Evolutionary conservation across 257 asterid species (phyloP).

Genomic region (Fraxinus pennsylvanica): DNA sequence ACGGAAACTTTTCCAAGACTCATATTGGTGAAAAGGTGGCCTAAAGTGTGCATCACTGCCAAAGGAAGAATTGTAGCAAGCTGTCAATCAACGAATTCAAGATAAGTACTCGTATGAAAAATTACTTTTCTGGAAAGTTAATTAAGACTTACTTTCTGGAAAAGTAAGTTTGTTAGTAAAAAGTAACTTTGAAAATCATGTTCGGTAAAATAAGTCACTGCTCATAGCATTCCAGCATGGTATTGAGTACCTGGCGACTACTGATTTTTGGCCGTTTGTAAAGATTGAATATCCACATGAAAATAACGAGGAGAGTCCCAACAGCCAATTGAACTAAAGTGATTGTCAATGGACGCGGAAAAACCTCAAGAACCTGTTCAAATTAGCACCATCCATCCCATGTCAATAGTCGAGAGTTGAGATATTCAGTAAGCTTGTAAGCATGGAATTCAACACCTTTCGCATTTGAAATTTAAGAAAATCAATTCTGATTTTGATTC

Average conservation of each 20-base stretch:
- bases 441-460: background rate
- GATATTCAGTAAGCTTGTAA: background rate
- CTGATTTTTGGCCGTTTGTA: conserved; percentile 80
- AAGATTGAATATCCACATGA: conserved; percentile 75
- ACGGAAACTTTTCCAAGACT: conserved; percentile 95
- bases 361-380: conserved; percentile 73
- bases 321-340: conserved; percentile 70
- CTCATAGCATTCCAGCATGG: conserved; percentile 25
- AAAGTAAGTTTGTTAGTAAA: background rate
- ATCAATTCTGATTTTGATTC: too few species aligned
- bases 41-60: conserved; percentile 82
- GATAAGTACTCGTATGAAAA: background rate
- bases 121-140: background rate
- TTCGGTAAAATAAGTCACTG: background rate
- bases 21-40: conserved; percentile 91
- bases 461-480: too few species aligned
- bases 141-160: background rate
- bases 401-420: background rate
- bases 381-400: background rate
- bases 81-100: conserved; percentile 39
- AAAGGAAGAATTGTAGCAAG: conserved; percentile 78
- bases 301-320: conserved; percentile 57
- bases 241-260: conserved; percentile 62
- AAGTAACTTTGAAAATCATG: background rate
- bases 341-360: conserved; percentile 67